phyloP scores from a whole-genome alignment of 306 rosid genomes.

The Quercus parvula region DNA sequence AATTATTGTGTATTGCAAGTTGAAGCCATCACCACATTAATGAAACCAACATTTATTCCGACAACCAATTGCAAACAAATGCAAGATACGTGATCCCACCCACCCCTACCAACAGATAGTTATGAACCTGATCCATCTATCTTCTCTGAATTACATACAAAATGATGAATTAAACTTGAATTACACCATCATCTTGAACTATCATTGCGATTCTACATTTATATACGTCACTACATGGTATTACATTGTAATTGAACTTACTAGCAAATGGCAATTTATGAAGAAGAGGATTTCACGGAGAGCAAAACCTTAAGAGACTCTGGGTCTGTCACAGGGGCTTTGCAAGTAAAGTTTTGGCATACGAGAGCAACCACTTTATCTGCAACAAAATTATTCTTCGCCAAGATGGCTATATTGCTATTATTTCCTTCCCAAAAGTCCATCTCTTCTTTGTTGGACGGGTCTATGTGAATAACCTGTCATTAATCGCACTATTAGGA shows the following conservation, averaged over 20 bases:
- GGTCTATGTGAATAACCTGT: conserved; percentile 81
- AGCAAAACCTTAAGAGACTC: conserved; percentile 52
- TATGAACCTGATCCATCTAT: too few species aligned
- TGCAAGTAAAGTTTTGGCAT: conserved; percentile 85
- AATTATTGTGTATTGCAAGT: too few species aligned
- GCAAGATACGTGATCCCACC: too few species aligned
- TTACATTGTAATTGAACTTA: neutral
- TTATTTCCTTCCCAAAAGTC: conserved; percentile 82
- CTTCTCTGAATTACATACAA: too few species aligned
- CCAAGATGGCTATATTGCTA: conserved; percentile 69
- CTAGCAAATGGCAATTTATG: conserved; percentile 7
- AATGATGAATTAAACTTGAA: too few species aligned
- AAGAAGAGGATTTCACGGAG: conserved; percentile 34
- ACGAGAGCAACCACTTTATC: conserved; percentile 70
- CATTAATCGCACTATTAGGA: conserved; percentile 6
- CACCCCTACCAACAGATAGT: too few species aligned
- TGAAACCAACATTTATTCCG: too few species aligned
- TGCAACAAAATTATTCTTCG: conserved; percentile 40
- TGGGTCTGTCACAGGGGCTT: conserved; percentile 52
- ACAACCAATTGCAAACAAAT: too few species aligned
- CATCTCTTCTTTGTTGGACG: conserved; percentile 56
- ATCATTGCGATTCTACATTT: neutral
- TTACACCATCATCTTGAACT: too few species aligned
- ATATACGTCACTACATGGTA: neutral
- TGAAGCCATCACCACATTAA: too few species aligned